Conservation (phyloP, 208 protist species). For the Leptomonas pyrrhocoris region DNA sequence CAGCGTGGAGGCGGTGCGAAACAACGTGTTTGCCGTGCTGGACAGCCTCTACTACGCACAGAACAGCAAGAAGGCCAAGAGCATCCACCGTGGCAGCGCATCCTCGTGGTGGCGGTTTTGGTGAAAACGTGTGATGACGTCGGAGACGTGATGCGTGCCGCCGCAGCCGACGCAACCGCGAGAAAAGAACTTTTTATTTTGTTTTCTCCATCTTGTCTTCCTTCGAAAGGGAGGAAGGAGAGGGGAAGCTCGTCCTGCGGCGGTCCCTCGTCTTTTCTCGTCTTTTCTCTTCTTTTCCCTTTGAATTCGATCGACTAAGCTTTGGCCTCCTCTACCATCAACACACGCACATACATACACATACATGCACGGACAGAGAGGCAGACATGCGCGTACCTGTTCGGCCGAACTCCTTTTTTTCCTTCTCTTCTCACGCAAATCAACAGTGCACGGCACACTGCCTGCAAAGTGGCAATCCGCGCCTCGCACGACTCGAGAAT, state of each 20-base stretch:
- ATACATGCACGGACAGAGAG: not conserved
- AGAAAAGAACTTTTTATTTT: not conserved
- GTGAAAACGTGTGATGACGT: conserved; percentile 9
- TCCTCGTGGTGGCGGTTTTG: conserved; percentile 63
- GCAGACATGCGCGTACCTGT: too few species aligned
- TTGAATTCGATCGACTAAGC: not conserved
- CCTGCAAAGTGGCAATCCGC: too few species aligned
- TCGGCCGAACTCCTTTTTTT: too few species aligned
- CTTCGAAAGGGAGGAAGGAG: not conserved
- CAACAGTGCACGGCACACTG: too few species aligned
- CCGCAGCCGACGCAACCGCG: too few species aligned
- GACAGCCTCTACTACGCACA: conserved; percentile 56
- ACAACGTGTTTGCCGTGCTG: conserved; percentile 73
- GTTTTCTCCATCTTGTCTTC: too few species aligned
- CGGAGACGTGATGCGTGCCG: too few species aligned
- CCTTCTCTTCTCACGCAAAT: too few species aligned
- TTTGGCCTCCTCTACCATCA: not conserved
- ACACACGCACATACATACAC: conserved; percentile 2
- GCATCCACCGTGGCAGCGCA: not conserved
- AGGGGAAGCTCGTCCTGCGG: conserved; percentile 5
- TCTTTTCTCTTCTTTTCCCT: not conserved
- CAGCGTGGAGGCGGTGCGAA: conserved; percentile 71
- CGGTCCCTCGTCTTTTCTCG: not conserved
- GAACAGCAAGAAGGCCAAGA: conserved; percentile 19
- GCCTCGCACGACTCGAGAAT: too few species aligned